phyloP scores from a whole-genome alignment of 345 rosid species.

The Linum usitatissimum region DNA sequence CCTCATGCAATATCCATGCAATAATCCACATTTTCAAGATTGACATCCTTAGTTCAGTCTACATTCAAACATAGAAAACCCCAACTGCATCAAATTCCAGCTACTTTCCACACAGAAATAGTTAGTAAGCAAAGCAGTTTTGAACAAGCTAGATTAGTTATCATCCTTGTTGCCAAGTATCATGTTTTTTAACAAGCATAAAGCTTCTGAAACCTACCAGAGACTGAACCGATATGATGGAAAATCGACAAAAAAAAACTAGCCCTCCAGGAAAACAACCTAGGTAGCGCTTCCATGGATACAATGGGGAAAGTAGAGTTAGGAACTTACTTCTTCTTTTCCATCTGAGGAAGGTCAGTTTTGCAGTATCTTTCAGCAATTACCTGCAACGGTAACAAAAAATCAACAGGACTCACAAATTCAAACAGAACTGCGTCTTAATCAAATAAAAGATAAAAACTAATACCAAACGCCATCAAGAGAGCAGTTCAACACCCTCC shows the following conservation, averaged over 20 bases:
- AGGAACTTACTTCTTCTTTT: conserved; percentile 59
- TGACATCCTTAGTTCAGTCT: too few relatives aligned
- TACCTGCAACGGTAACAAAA: conserved; percentile 30
- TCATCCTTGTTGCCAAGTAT: too few relatives aligned
- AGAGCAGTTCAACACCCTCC: too few relatives aligned
- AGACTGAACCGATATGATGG: background rate
- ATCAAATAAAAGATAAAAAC: background rate
- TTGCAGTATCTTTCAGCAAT: conserved; percentile 61
- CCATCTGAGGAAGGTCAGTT: conserved; percentile 65
- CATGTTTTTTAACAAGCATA: background rate
- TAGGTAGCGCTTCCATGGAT: background rate
- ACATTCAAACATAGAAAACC: too few relatives aligned
- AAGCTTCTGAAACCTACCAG: background rate
- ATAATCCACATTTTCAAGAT: background rate
- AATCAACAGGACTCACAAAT: background rate
- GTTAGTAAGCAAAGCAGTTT: background rate
- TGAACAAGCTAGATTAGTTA: background rate
- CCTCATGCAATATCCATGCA: background rate
- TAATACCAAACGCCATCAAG: background rate
- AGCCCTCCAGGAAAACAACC: background rate
- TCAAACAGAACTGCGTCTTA: background rate
- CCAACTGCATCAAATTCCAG: too few relatives aligned
- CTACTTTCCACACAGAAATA: too few relatives aligned
- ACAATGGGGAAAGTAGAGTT: background rate
- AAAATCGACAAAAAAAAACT: background rate